A percentile compares a stretch with the other conserved stretches of the same genome.
Conservation (phyloP, 768 basidiomycete genomes). For the Cyathus striatus region DNA sequence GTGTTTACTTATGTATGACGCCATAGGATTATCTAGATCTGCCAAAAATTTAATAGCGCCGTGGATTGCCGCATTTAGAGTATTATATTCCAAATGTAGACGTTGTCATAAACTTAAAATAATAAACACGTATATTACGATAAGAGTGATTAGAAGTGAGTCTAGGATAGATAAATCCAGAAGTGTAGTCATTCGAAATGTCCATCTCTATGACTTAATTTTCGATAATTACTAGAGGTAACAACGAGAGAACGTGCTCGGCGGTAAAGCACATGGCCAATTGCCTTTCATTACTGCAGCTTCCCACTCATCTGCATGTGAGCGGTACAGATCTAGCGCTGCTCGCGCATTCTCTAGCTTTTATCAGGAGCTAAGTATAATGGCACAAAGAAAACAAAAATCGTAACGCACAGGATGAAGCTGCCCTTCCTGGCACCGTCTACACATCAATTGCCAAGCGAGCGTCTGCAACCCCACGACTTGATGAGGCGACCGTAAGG, state of each 20-base stretch:
- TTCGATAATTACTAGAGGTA: slow-evolving; percentile 59
- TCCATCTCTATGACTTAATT: too few relatives aligned
- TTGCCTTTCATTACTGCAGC: slow-evolving; percentile 47
- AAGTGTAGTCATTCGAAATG: too few relatives aligned
- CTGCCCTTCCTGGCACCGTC: slow-evolving; percentile 69
- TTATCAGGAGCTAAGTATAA: slow-evolving; percentile 1
- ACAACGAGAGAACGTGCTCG: slow-evolving; percentile 76
- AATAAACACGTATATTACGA: slow-evolving; percentile 1
- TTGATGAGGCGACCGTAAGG: slow-evolving; percentile 61
- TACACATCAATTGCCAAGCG: slow-evolving; percentile 77
- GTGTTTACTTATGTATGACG: neutral
- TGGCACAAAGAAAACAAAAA: neutral
- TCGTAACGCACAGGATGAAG: slow-evolving; percentile 59
- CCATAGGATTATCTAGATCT: slow-evolving; percentile 1
- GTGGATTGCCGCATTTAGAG: slow-evolving; percentile 25
- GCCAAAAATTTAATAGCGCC: neutral
- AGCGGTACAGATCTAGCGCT: slow-evolving; percentile 48
- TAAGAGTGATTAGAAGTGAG: slow-evolving; percentile 2
- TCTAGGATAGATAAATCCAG: too few relatives aligned
- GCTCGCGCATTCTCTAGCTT: slow-evolving; percentile 78
- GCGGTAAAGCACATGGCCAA: slow-evolving; percentile 76
- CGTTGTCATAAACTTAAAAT: slow-evolving; percentile 4
- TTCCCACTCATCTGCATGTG: slow-evolving; percentile 67
- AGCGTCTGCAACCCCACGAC: slow-evolving; percentile 73
- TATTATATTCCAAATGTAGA: slow-evolving; percentile 24